These are phyloP conservation scores for Ottelia alismoides DNA, from an alignment of 106 monocot species.

Conservation along the genomic window DNA sequence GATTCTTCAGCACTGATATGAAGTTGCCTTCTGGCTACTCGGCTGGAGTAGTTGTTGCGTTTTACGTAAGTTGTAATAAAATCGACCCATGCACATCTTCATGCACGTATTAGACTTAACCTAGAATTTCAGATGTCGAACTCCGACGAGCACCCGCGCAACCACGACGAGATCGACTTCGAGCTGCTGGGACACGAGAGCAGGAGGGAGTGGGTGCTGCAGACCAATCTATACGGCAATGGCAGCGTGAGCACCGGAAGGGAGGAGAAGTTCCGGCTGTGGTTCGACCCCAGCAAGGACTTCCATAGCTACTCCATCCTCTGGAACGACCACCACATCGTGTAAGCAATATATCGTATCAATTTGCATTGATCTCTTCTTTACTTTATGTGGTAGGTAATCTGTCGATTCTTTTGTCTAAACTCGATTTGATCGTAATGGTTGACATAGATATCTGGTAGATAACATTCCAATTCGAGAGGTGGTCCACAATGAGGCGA, in stretches of 20 bases:
- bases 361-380: too few species aligned
- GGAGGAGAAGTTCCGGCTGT: constrained; percentile 39
- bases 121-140: constrained; percentile 34
- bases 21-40: constrained; percentile 36
- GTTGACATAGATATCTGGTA: constrained; percentile 50
- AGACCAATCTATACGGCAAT: constrained; percentile 57
- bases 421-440: too few species aligned
- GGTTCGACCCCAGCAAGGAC: constrained; percentile 37
- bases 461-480: constrained; percentile 45
- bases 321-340: constrained; percentile 38
- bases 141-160: constrained; percentile 11
- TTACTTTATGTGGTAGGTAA: too few species aligned
- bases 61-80: constrained; percentile 27
- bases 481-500: constrained; percentile 26
- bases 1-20: constrained; percentile 47
- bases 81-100: too few species aligned
- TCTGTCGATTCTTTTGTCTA: too few species aligned
- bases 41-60: constrained; percentile 48
- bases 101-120: too few species aligned
- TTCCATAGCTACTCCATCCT: constrained; percentile 47
- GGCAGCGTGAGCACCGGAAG: constrained; percentile 30
- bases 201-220: constrained; percentile 29
- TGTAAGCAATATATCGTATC: constrained; percentile 20
- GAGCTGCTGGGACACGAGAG: constrained; percentile 46
- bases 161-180: constrained; percentile 55